Evolutionary conservation across 805 yeast genomes (phyloP).

Genomic region (Candida oleophila): DNA sequence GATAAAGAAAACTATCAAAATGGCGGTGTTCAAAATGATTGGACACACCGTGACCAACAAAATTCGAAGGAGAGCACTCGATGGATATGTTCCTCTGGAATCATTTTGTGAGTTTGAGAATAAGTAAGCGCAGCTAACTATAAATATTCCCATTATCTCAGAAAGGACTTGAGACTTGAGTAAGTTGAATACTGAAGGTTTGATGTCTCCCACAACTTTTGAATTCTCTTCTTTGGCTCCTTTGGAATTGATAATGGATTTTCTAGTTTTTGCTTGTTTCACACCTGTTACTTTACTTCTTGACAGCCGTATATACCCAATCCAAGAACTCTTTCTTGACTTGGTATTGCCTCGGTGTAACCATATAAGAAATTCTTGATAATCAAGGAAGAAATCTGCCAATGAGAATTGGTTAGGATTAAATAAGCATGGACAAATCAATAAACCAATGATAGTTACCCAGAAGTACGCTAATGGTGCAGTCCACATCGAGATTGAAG

Average conservation of each 20-base stretch:
- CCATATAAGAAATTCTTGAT: constrained; percentile 53
- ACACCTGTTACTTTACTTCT: constrained; percentile 60
- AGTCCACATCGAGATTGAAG: constrained; percentile 64
- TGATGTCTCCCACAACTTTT: constrained; percentile 42
- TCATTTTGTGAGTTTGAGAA: constrained; percentile 57
- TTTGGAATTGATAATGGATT: constrained; percentile 2
- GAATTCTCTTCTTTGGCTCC: constrained; percentile 26
- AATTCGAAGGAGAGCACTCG: constrained; percentile 44
- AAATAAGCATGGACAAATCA: constrained; percentile 70
- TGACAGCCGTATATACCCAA: constrained; percentile 46
- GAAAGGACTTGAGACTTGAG: constrained; percentile 42
- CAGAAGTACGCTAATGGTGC: constrained; percentile 63
- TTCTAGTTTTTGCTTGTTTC: constrained; percentile 37
- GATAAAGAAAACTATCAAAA: constrained; percentile 40
- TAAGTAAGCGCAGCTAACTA: constrained; percentile 47
- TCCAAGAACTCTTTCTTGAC: constrained; percentile 38
- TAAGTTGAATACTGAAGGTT: constrained; percentile 48
- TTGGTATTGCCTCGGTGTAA: constrained; percentile 51
- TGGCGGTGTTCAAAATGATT: constrained; percentile 38
- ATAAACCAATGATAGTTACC: constrained; percentile 64
- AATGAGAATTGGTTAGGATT: constrained; percentile 77
- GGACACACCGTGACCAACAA: constrained; percentile 48
- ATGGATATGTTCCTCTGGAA: constrained; percentile 29
- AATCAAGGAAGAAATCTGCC: constrained; percentile 69
- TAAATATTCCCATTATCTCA: constrained; percentile 29